Evolutionary conservation across 148 eudicot species (phyloP).

Genomic region (Chenopodium suecicum): DNA sequence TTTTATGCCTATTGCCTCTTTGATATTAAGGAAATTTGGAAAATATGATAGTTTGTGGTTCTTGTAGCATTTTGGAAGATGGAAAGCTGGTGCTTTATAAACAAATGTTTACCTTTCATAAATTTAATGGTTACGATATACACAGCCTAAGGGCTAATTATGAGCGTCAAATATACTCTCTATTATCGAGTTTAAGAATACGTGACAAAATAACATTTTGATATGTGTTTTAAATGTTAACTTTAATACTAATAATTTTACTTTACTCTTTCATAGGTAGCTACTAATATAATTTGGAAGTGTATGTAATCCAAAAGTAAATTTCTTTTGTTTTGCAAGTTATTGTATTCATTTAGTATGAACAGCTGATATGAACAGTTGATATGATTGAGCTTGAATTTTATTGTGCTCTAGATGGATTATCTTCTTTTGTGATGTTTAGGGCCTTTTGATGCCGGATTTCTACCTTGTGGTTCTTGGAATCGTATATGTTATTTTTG

Average conservation of each 20-base stretch:
- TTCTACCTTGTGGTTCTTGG: background rate
- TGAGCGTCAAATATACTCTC: no score
- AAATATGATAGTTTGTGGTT: background rate
- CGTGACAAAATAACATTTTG: no score
- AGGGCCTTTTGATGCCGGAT: background rate
- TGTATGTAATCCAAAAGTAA: background rate
- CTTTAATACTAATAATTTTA: no score
- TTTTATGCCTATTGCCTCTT: background rate
- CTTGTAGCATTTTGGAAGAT: background rate
- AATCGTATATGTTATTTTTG: background rate
- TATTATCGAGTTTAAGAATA: no score
- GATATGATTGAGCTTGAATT: background rate
- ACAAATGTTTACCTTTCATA: background rate
- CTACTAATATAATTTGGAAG: background rate
- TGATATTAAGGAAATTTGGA: background rate
- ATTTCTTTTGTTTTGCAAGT: background rate
- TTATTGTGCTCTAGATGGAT: background rate
- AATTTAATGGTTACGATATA: no score
- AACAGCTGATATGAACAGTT: no score
- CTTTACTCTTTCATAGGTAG: no score
- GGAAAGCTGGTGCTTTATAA: background rate
- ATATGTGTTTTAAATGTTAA: no score
- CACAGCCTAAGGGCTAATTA: no score
- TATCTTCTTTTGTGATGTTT: background rate
- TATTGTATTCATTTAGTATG: no score